A percentile compares a stretch with the other conserved stretches of the same genome.
phyloP scores from a whole-genome alignment of 129 eudicot species.

The Silybum marianum region DNA sequence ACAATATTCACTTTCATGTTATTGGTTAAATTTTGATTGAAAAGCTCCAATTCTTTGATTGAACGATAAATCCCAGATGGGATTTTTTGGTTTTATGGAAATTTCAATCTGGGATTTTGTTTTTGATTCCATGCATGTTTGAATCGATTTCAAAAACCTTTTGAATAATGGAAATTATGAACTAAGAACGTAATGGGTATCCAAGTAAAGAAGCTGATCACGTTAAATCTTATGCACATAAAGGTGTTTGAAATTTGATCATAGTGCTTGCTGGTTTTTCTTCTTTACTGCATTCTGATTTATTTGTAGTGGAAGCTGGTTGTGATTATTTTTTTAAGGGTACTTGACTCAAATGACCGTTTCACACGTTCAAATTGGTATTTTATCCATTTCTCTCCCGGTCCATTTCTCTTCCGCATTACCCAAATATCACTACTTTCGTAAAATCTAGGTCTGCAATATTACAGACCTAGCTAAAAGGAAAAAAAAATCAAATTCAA shows the following conservation, averaged over 20 bases:
- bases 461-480: too few species aligned
- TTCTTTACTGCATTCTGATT: slow-evolving; percentile 1
- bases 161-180: not conserved
- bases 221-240: slow-evolving; percentile 31
- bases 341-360: too few species aligned
- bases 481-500: too few species aligned
- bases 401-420: too few species aligned
- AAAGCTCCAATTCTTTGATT: not conserved
- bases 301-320: slow-evolving; percentile 37
- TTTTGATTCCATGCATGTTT: not conserved
- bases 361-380: too few species aligned
- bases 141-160: not conserved
- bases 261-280: slow-evolving; percentile 1
- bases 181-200: not conserved
- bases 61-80: not conserved
- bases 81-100: not conserved
- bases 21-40: not conserved
- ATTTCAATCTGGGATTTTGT: not conserved
- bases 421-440: too few species aligned
- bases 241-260: slow-evolving; percentile 20
- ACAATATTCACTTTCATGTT: not conserved
- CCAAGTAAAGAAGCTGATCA: not conserved
- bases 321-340: too few species aligned
- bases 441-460: too few species aligned
- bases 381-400: too few species aligned